Evolutionary conservation across 2,329 filamentous ascomycete species (phyloP).

Genomic region (Fusarium cicatricum): DNA sequence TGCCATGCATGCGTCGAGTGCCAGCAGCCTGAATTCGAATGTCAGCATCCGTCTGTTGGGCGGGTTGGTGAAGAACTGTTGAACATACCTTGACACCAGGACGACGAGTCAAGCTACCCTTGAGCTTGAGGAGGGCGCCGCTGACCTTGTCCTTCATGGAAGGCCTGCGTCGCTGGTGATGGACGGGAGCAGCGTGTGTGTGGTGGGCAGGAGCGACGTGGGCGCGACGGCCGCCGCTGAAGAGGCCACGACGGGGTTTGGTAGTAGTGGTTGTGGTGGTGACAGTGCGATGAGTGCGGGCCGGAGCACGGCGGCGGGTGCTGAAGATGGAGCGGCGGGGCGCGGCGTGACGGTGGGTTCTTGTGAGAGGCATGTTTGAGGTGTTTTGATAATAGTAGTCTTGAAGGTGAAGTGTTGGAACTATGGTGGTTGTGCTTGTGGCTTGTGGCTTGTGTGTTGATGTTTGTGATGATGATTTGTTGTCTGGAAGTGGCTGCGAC

Average conservation of each 20-base stretch:
- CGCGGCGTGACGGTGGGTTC: constrained; percentile 37
- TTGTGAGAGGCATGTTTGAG: constrained; percentile 46
- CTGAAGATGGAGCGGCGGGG: constrained; percentile 42
- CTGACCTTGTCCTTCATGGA: constrained; percentile 80
- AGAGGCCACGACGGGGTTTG: constrained; percentile 53
- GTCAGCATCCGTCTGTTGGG: constrained; percentile 10
- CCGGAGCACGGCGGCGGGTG: constrained; percentile 37
- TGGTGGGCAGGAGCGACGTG: constrained; percentile 60
- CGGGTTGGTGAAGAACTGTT: not conserved
- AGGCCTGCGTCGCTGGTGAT: constrained; percentile 73
- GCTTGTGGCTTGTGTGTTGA: constrained; percentile 14
- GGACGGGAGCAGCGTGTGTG: constrained; percentile 53
- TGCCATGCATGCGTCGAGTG: constrained; percentile 76
- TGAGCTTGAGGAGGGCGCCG: constrained; percentile 77
- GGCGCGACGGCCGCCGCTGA: constrained; percentile 48
- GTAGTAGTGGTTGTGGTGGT: constrained; percentile 53
- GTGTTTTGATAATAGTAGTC: too few species aligned
- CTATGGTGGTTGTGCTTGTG: constrained; percentile 4
- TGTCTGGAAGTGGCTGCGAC: not conserved
- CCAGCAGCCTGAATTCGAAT: constrained; percentile 67
- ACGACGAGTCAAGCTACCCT: constrained; percentile 72
- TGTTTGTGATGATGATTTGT: not conserved
- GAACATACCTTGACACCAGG: constrained; percentile 74
- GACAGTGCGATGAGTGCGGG: constrained; percentile 41
- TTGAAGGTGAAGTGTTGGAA: too few species aligned